Evolutionary conservation across 73 alveolate genomes (phyloP).

Genomic region (Effrenium voratum): DNA sequence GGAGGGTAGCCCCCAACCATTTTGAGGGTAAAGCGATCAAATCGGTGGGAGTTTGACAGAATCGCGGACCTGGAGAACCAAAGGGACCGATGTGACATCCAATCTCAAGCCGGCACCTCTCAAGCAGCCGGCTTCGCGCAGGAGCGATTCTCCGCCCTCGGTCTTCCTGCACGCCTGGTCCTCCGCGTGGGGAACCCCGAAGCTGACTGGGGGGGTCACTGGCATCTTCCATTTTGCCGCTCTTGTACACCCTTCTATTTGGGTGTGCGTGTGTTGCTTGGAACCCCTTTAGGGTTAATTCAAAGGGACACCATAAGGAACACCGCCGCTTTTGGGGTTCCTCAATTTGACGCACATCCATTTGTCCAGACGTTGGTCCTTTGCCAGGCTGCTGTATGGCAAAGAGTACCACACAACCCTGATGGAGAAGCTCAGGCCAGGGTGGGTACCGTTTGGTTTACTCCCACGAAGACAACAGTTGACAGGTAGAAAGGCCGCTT

Average conservation of each 20-base stretch:
- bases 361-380: neutral
- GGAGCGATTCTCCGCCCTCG: conserved; percentile 56
- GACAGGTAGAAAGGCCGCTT: neutral
- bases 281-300: neutral
- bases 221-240: no score
- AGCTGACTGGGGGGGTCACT: neutral
- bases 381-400: conserved; percentile 31
- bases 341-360: neutral
- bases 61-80: no score
- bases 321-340: neutral
- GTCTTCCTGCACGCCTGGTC: conserved; percentile 70
- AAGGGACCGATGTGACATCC: no score
- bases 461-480: neutral
- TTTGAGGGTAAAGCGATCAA: no score
- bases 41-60: no score
- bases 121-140: no score
- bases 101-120: no score
- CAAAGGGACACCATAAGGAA: neutral
- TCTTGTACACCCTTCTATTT: no score
- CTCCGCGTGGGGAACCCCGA: conserved; percentile 30
- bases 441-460: no score
- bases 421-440: conserved; percentile 50
- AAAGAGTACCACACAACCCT: conserved; percentile 56
- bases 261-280: no score
- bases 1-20: no score